These are phyloP conservation scores for Neolentinus lepideus DNA, from an alignment of 1,284 basidiomycete species.

Conservation along the genomic window DNA sequence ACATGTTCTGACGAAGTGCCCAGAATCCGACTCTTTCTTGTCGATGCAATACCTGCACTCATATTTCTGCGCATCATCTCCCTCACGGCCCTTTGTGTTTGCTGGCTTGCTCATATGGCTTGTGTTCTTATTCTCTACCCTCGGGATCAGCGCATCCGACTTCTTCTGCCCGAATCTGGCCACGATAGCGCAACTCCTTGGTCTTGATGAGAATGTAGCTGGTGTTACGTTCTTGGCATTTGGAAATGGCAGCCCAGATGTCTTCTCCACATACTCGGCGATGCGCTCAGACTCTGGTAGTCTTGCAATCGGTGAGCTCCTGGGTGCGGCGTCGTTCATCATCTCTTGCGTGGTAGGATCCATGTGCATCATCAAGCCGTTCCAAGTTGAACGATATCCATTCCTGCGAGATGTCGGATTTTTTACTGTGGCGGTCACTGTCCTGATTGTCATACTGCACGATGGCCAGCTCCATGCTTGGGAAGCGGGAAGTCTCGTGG, in stretches of 20 bases:
- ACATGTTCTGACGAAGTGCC: constrained; percentile 51
- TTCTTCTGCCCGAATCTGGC: constrained; percentile 95
- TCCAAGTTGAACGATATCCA: constrained; percentile 72
- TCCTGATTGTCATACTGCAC: constrained; percentile 72
- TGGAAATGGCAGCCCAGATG: constrained; percentile 89
- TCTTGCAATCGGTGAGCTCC: constrained; percentile 89
- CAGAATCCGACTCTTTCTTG: constrained; percentile 52
- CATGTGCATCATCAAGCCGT: constrained; percentile 94
- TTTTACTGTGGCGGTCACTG: constrained; percentile 74
- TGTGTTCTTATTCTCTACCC: constrained; percentile 79
- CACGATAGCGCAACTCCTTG: constrained; percentile 75
- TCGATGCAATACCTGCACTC: constrained; percentile 58
- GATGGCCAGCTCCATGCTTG: constrained; percentile 70
- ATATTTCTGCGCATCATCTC: constrained; percentile 59
- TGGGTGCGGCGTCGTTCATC: constrained; percentile 95
- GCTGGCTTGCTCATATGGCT: constrained; percentile 66
- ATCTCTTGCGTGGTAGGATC: constrained; percentile 93
- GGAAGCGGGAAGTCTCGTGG: constrained; percentile 74
- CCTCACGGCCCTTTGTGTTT: constrained; percentile 54
- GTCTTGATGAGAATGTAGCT: constrained; percentile 84
- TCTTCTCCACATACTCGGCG: constrained; percentile 93
- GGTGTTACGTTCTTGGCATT: constrained; percentile 93
- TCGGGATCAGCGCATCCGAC: constrained; percentile 89
- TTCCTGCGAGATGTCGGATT: constrained; percentile 94
- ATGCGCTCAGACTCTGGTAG: constrained; percentile 84